Evolutionary conservation across 1,139 yeast species (phyloP).

Genomic region (Maudiozyma humilis): DNA sequence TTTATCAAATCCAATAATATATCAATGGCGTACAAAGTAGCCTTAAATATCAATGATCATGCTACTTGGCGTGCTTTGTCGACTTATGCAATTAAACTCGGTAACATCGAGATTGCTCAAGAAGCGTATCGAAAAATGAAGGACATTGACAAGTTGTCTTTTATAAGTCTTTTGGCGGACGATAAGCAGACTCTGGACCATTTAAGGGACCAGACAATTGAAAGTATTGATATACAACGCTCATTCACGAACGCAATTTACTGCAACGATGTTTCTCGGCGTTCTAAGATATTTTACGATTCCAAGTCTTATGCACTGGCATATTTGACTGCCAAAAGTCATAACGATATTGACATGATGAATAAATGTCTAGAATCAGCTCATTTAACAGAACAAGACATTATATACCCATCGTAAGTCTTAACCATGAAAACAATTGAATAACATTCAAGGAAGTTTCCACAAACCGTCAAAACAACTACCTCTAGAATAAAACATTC

Average conservation of each 20-base stretch:
- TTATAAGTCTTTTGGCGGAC: conserved; percentile 77
- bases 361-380: conserved; percentile 60
- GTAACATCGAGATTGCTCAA: conserved; percentile 77
- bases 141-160: conserved; percentile 78
- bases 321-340: conserved; percentile 80
- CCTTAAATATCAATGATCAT: conserved; percentile 59
- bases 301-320: conserved; percentile 84
- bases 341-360: conserved; percentile 70
- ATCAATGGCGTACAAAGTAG: conserved; percentile 76
- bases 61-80: conserved; percentile 76
- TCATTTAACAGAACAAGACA: conserved; percentile 52
- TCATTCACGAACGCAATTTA: conserved; percentile 77
- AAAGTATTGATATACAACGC: conserved; percentile 71
- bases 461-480: too few species aligned
- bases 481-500: too few species aligned
- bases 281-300: conserved; percentile 64
- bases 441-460: too few species aligned
- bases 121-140: conserved; percentile 80
- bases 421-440: too few species aligned
- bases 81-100: conserved; percentile 80
- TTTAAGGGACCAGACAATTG: conserved; percentile 84
- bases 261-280: conserved; percentile 63
- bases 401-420: too few species aligned
- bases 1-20: conserved; percentile 90
- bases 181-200: conserved; percentile 61